Conservation (phyloP, 2,329 filamentous ascomycete species). For the Penicillium sp. region DNA sequence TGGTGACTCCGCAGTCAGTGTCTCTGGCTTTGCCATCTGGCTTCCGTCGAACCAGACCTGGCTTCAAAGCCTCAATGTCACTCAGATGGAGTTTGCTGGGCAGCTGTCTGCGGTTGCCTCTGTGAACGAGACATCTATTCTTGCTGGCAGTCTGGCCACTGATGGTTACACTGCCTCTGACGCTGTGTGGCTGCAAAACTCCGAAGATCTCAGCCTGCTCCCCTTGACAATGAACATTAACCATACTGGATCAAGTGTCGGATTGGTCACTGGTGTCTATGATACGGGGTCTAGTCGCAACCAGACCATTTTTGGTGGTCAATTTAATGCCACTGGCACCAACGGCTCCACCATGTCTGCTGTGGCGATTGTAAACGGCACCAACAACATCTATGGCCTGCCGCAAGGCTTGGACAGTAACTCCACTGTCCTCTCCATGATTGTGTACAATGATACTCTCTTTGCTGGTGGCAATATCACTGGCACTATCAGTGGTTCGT, state of each 20-base stretch:
- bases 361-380: conserved; percentile 76
- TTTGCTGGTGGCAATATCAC: conserved; percentile 81
- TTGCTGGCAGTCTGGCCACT: conserved; percentile 80
- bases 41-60: conserved; percentile 81
- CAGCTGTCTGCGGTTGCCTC: conserved; percentile 69
- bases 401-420: conserved; percentile 61
- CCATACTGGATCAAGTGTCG: conserved; percentile 23
- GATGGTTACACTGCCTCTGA: conserved; percentile 71
- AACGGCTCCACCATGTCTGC: conserved; percentile 75
- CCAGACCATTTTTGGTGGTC: conserved; percentile 82
- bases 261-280: conserved; percentile 72
- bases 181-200: conserved; percentile 62
- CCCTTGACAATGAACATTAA: conserved; percentile 53
- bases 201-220: conserved; percentile 37
- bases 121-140: conserved; percentile 60
- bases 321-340: conserved; percentile 70
- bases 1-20: conserved; percentile 59
- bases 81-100: conserved; percentile 68
- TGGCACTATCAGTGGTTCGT: conserved; percentile 62
- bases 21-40: conserved; percentile 84
- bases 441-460: conserved; percentile 64
- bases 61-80: conserved; percentile 73
- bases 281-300: conserved; percentile 70
- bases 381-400: conserved; percentile 70
- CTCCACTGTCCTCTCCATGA: conserved; percentile 74